phyloP scores from a whole-genome alignment of 169 alveolate species.

The Cryptosporidium xiaoi region DNA sequence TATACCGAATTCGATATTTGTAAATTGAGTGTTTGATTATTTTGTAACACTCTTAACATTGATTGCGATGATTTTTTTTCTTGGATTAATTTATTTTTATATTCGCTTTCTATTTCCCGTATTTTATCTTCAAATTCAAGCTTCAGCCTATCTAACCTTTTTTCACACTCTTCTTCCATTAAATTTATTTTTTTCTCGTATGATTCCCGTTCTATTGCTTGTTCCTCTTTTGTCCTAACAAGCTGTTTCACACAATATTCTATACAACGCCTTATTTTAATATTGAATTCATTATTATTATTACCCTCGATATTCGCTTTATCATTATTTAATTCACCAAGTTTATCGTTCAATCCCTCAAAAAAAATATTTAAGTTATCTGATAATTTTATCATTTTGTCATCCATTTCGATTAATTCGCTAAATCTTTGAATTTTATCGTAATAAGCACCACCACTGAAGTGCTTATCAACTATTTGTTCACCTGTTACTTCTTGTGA shows the following conservation, averaged over 20 bases:
- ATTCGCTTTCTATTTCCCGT: slow-evolving; percentile 50
- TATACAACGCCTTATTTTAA: slow-evolving; percentile 31
- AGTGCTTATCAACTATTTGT: background rate
- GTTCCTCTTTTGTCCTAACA: slow-evolving; percentile 60
- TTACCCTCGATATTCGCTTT: background rate
- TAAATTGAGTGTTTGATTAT: slow-evolving; percentile 46
- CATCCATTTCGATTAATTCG: slow-evolving; percentile 47
- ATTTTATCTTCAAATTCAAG: slow-evolving; percentile 53
- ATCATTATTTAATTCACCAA: slow-evolving; percentile 7
- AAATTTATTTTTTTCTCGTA: slow-evolving; percentile 27
- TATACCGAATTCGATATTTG: slow-evolving; percentile 40
- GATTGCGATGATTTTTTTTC: slow-evolving; percentile 53
- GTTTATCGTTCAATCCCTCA: slow-evolving; percentile 18
- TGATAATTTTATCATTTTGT: slow-evolving; percentile 15
- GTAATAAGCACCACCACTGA: slow-evolving; percentile 41
- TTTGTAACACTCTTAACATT: slow-evolving; percentile 48
- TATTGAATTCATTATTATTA: slow-evolving; percentile 4
- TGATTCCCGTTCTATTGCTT: slow-evolving; percentile 26
- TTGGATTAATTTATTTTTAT: slow-evolving; percentile 24
- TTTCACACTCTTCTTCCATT: slow-evolving; percentile 34
- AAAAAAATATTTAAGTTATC: slow-evolving; percentile 27
- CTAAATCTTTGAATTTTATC: slow-evolving; percentile 31
- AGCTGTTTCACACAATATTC: slow-evolving; percentile 66
- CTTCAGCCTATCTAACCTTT: slow-evolving; percentile 22
- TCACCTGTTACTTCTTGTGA: background rate